These are phyloP conservation scores for Trichosporon asahii DNA, from an alignment of 1,284 basidiomycete species.

Conservation along the genomic window DNA sequence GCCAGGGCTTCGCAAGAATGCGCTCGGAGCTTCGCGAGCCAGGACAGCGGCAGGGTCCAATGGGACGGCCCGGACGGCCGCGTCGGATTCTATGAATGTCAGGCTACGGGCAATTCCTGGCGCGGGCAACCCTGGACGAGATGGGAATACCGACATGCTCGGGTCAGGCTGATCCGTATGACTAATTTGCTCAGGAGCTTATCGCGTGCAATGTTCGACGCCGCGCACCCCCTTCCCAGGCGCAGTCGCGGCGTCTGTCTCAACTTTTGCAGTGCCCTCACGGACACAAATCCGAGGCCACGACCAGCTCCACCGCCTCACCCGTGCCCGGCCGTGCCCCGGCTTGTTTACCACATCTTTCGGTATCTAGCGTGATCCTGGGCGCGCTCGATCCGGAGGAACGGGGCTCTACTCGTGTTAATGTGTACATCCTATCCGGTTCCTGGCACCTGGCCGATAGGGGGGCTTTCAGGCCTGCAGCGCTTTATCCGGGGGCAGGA, in stretches of 20 bases:
- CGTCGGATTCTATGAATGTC: background rate
- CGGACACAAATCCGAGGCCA: slow-evolving; percentile 7
- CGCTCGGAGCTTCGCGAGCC: background rate
- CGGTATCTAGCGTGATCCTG: background rate
- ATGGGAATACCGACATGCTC: background rate
- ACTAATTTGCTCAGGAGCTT: slow-evolving; percentile 2
- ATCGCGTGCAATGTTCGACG: background rate
- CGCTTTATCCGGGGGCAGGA: background rate
- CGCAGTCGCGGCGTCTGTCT: background rate
- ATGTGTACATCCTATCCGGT: background rate
- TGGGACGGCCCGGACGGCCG: background rate
- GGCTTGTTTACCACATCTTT: background rate
- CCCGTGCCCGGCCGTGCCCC: background rate
- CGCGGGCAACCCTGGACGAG: background rate
- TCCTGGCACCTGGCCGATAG: background rate
- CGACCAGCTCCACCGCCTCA: background rate
- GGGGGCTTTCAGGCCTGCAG: background rate
- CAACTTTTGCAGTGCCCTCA: background rate
- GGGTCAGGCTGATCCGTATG: background rate
- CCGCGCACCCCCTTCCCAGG: background rate
- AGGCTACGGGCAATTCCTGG: background rate
- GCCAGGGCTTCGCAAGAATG: background rate
- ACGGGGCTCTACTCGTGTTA: background rate
- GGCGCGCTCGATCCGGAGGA: background rate
- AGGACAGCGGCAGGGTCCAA: background rate